phyloP scores from a whole-genome alignment of 1,139 yeast species.

The Candida buenavistaensis region DNA sequence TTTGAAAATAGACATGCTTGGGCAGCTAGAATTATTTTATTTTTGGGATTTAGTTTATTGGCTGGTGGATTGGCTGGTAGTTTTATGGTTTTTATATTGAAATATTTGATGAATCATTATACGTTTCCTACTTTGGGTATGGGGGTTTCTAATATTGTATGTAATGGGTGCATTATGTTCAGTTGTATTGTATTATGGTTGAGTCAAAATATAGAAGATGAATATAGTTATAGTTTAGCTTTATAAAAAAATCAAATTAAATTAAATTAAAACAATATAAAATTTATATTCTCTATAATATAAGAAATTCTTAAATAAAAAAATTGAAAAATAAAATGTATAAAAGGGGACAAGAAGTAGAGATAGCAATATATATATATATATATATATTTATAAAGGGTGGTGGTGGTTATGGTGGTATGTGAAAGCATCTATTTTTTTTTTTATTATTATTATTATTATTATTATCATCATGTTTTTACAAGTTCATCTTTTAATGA shows the following conservation, averaged over 20 bases:
- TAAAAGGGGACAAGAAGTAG: no score
- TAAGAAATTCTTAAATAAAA: no score
- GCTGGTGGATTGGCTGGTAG: conserved; percentile 97
- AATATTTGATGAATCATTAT: conserved; percentile 77
- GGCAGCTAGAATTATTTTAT: conserved; percentile 90
- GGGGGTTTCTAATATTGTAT: conserved; percentile 88
- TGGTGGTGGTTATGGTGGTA: background rate
- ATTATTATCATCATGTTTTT: conserved; percentile 5
- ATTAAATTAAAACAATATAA: no score
- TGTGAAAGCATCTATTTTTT: background rate
- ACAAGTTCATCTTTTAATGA: conserved; percentile 37
- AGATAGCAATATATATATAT: no score
- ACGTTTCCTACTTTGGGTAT: conserved; percentile 87
- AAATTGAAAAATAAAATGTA: no score
- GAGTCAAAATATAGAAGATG: conserved; percentile 93
- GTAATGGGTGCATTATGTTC: conserved; percentile 78
- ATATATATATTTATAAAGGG: conserved; percentile 2
- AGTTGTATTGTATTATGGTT: conserved; percentile 90
- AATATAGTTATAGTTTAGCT: conserved; percentile 87
- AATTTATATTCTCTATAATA: no score
- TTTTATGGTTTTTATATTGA: conserved; percentile 80
- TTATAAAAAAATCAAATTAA: conserved; percentile 53
- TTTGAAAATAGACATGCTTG: conserved; percentile 63
- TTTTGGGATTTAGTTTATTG: conserved; percentile 85
- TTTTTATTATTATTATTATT: background rate